These are phyloP conservation scores for Dillenia turbinata DNA, from an alignment of 164 flowering plant genomes.

Conservation along the genomic window DNA sequence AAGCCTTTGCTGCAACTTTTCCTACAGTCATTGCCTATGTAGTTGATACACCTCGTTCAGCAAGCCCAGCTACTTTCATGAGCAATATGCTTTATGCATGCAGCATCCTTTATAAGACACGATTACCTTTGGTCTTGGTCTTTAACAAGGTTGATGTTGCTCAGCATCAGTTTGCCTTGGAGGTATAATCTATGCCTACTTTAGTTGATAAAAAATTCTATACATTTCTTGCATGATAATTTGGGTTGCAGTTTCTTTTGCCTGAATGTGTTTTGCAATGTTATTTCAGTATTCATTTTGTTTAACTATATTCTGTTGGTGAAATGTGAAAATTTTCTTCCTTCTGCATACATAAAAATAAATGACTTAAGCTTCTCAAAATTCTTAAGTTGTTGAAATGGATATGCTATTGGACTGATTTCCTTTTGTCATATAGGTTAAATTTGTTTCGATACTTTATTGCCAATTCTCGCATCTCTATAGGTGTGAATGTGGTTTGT, in stretches of 20 bases:
- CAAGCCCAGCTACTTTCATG: conserved; percentile 85
- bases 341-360: too few relatives aligned
- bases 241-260: not conserved
- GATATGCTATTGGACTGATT: too few relatives aligned
- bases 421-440: too few relatives aligned
- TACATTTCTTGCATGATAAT: not conserved
- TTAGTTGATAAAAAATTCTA: not conserved
- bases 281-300: too few relatives aligned
- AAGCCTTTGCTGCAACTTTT: conserved; percentile 95
- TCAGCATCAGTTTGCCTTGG: conserved; percentile 88
- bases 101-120: conserved; percentile 88
- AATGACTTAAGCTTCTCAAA: too few relatives aligned
- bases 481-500: too few relatives aligned
- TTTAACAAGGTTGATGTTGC: conserved; percentile 94
- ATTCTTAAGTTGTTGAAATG: too few relatives aligned
- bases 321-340: too few relatives aligned
- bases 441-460: too few relatives aligned
- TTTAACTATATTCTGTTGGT: too few relatives aligned
- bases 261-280: not conserved
- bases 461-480: too few relatives aligned
- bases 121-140: conserved; percentile 76
- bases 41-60: conserved; percentile 89
- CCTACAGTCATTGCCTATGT: conserved; percentile 87
- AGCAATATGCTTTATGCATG: conserved; percentile 99
- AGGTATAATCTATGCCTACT: conserved; percentile 41